A percentile compares a stretch with the other conserved stretches of the same genome.
phyloP scores from a whole-genome alignment of 129 eudicot species.

The Lactuca saligna region DNA sequence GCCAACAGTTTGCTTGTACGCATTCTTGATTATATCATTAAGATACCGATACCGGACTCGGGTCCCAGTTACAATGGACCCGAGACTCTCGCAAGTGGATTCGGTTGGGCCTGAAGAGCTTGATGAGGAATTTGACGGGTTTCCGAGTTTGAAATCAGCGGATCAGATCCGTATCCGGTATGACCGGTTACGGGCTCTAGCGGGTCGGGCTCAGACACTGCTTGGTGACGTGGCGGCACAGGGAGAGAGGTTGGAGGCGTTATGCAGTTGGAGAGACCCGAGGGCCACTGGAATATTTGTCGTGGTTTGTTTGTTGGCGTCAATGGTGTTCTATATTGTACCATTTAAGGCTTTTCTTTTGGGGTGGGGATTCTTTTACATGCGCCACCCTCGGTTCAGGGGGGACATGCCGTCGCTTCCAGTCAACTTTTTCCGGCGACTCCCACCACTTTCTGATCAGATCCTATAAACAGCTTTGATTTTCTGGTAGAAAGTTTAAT shows the following conservation, averaged over 20 bases:
- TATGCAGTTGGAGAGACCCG: conserved; percentile 94
- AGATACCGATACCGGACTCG: conserved; percentile 60
- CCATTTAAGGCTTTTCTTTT: conserved; percentile 79
- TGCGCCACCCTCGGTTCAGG: conserved; percentile 92
- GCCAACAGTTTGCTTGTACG: conserved; percentile 73
- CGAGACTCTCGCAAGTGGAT: conserved; percentile 66
- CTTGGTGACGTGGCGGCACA: conserved; percentile 91
- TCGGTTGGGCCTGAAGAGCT: conserved; percentile 72
- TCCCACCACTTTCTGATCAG: conserved; percentile 89
- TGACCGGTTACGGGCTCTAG: conserved; percentile 78
- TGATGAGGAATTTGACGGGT: conserved; percentile 87
- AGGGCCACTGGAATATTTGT: conserved; percentile 86
- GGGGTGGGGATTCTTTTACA: conserved; percentile 68
- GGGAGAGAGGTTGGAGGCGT: conserved; percentile 78
- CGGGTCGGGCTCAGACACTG: conserved; percentile 86
- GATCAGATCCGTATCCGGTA: conserved; percentile 75
- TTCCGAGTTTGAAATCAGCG: conserved; percentile 56
- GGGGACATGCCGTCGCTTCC: conserved; percentile 80
- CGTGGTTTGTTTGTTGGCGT: conserved; percentile 69
- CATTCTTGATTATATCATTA: conserved; percentile 58
- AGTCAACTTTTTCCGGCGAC: conserved; percentile 83
- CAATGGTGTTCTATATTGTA: conserved; percentile 65
- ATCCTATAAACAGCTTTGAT: conserved; percentile 38
- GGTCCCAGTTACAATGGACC: conserved; percentile 70
- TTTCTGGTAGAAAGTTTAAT: neutral